phyloP scores from a whole-genome alignment of 257 asterid genomes.

The Ilex aquifolium region DNA sequence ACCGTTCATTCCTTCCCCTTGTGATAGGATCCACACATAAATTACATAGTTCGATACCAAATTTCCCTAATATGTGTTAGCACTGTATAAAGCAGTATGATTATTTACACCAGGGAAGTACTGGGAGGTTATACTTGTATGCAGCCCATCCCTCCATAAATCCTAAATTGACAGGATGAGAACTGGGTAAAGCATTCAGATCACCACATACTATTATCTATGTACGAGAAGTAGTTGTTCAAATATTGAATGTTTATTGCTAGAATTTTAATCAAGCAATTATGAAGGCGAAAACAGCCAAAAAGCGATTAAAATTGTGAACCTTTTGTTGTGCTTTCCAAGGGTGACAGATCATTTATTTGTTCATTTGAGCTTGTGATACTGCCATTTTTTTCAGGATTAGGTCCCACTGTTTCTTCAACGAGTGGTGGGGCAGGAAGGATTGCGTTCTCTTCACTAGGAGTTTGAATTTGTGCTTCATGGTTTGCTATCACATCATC shows the following conservation, averaged over 20 bases:
- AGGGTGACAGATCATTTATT: conserved; percentile 18
- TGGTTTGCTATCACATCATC: conserved; percentile 23
- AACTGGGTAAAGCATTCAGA: not conserved
- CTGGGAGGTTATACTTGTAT: too few relatives aligned
- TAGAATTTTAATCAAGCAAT: not conserved
- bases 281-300: not conserved
- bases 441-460: conserved; percentile 16
- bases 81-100: too few relatives aligned
- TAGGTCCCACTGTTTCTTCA: conserved; percentile 27
- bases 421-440: conserved; percentile 24
- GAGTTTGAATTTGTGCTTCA: conserved; percentile 24
- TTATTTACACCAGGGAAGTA: too few relatives aligned
- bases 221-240: too few relatives aligned
- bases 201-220: not conserved
- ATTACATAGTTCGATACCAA: too few relatives aligned
- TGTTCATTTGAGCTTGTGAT: conserved; percentile 30
- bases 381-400: conserved; percentile 24
- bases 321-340: conserved; percentile 41
- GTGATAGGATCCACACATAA: too few relatives aligned
- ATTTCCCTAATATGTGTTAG: too few relatives aligned
- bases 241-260: too few relatives aligned
- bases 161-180: too few relatives aligned
- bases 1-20: too few relatives aligned
- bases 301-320: conserved; percentile 16
- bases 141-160: too few relatives aligned